phyloP scores from a whole-genome alignment of 129 eudicot species.

The Artemisia argyi region DNA sequence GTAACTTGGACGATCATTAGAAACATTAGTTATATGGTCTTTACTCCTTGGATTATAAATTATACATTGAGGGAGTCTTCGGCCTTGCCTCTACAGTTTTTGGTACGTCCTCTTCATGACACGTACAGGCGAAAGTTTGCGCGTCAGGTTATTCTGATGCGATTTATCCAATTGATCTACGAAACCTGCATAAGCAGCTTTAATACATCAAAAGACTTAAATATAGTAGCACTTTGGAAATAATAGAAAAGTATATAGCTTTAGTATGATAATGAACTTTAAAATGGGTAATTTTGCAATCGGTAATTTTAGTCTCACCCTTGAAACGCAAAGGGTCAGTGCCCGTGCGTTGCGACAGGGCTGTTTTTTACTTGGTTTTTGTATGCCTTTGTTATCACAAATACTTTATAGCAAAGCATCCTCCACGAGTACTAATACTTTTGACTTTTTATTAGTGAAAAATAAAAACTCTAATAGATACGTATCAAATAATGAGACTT shows the following conservation, averaged over 20 bases:
- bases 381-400: too few species aligned
- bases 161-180: conserved; percentile 27
- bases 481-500: too few species aligned
- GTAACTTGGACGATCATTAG: background rate
- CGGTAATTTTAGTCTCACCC: background rate
- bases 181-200: conserved; percentile 11
- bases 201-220: background rate
- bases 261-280: background rate
- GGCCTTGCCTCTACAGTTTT: conserved; percentile 20
- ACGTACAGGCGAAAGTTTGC: conserved; percentile 13
- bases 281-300: background rate
- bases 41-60: conserved; percentile 29
- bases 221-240: background rate
- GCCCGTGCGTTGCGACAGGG: too few species aligned
- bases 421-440: too few species aligned
- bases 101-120: conserved; percentile 21
- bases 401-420: too few species aligned
- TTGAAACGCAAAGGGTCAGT: too few species aligned
- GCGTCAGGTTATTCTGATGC: conserved; percentile 16
- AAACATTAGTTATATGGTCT: conserved; percentile 1
- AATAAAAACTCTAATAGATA: too few species aligned
- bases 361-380: too few species aligned
- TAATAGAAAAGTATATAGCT: background rate
- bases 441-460: too few species aligned
- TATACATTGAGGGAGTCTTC: conserved; percentile 9